Evolutionary conservation across 2,329 filamentous ascomycete genomes (phyloP).

Genomic region (Keithomyces neogunnii): DNA sequence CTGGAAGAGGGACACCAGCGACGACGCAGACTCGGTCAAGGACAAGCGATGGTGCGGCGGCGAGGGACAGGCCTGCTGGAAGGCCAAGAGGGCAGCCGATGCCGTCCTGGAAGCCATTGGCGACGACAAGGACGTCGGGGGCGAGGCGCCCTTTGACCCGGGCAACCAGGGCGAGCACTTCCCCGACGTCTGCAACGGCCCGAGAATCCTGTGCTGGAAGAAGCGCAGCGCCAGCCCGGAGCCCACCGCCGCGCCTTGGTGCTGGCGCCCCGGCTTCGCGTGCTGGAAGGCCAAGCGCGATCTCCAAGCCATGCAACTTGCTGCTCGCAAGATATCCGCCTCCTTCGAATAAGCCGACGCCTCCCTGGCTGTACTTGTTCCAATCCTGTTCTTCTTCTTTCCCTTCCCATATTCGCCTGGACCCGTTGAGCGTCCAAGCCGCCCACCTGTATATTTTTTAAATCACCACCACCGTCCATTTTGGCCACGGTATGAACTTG

Average conservation of each 20-base stretch:
- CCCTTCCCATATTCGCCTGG: background rate
- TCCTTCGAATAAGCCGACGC: conserved; percentile 11
- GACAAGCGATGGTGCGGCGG: conserved; percentile 14
- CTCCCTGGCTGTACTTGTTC: background rate
- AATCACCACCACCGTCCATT: background rate
- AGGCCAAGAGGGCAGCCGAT: conserved; percentile 29
- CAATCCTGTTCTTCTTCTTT: background rate
- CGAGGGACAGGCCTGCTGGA: conserved; percentile 20
- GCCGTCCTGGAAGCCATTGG: conserved; percentile 23
- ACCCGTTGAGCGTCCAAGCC: too few species aligned
- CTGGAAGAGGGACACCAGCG: conserved; percentile 21
- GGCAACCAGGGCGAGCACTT: conserved; percentile 21
- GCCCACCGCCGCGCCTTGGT: conserved; percentile 16
- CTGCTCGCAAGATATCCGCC: conserved; percentile 19
- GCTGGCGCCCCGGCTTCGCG: conserved; percentile 20
- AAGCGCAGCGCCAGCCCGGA: conserved; percentile 15
- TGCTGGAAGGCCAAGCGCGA: conserved; percentile 35
- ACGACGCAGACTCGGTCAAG: conserved; percentile 12
- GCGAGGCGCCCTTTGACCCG: conserved; percentile 7
- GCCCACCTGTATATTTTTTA: too few species aligned
- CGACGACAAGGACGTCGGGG: conserved; percentile 2
- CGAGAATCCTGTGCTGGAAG: conserved; percentile 7
- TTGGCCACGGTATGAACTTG: background rate
- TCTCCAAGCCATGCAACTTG: conserved; percentile 16
- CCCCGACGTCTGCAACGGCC: conserved; percentile 4